Conservation (phyloP, 1,284 basidiomycete species). For the Ganoderma sp. region DNA sequence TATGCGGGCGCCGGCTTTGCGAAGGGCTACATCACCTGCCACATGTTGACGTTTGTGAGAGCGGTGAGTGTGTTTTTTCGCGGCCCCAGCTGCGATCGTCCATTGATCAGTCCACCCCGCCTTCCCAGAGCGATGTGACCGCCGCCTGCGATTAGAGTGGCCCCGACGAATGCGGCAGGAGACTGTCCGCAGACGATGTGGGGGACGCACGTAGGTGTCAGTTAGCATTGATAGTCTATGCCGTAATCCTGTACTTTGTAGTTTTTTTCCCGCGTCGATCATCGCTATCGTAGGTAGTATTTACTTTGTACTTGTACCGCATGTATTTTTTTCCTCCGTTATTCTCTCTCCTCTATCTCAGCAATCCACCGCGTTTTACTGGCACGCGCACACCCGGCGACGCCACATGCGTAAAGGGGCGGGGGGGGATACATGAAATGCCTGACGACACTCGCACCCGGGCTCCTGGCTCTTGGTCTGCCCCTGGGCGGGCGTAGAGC, state of each 20-base stretch:
- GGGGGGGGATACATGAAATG: neutral
- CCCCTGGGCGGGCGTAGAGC: conserved; percentile 1
- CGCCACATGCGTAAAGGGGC: no score
- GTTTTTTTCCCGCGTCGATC: neutral
- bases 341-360: neutral
- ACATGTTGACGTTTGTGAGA: conserved; percentile 60
- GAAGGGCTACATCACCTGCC: conserved; percentile 78
- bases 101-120: neutral
- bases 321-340: neutral
- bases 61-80: conserved; percentile 34
- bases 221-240: conserved; percentile 2
- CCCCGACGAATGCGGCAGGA: neutral
- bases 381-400: neutral
- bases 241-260: neutral
- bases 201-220: neutral
- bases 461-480: neutral
- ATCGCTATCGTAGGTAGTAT: conserved; percentile 5
- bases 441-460: neutral
- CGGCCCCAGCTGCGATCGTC: neutral
- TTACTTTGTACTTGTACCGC: neutral
- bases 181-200: neutral
- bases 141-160: conserved; percentile 27
- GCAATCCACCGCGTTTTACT: neutral
- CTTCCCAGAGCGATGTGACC: conserved; percentile 29
- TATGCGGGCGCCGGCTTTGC: conserved; percentile 78